Conservation (phyloP, 345 rosid genomes). For the Dipteronia sinensis region DNA sequence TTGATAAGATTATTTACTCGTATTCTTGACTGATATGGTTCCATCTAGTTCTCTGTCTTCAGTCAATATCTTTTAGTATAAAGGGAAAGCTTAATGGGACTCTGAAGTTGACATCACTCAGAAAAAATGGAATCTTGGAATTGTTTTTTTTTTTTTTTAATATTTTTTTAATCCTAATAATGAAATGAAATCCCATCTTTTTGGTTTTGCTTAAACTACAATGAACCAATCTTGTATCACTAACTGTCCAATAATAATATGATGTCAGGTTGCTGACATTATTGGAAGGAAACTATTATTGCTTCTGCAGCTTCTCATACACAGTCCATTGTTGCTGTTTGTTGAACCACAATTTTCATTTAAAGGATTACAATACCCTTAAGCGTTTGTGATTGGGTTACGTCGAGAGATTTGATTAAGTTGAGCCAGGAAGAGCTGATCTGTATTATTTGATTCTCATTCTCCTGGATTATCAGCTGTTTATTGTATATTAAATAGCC, state of each 20-base stretch:
- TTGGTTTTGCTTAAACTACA: background rate
- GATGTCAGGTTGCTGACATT: background rate
- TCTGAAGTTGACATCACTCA: background rate
- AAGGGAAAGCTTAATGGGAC: background rate
- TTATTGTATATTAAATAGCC: too few species aligned
- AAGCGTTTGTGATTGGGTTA: background rate
- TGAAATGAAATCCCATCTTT: background rate
- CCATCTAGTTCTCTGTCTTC: background rate
- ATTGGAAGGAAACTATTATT: background rate
- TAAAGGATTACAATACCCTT: background rate
- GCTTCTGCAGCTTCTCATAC: background rate
- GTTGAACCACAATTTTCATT: background rate
- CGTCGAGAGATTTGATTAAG: background rate
- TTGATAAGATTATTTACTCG: too few species aligned
- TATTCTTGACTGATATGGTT: background rate
- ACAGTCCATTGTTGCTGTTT: background rate
- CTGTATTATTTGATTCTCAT: background rate
- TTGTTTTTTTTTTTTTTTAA: too few species aligned
- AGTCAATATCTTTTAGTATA: background rate
- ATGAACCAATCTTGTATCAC: too few species aligned
- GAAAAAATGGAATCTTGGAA: background rate
- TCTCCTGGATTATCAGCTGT: background rate
- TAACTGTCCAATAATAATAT: background rate
- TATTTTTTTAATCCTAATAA: background rate
- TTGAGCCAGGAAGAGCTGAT: background rate